Evolutionary conservation across 1,284 basidiomycete genomes (phyloP).

Genomic region (Tausonia pullulans): DNA sequence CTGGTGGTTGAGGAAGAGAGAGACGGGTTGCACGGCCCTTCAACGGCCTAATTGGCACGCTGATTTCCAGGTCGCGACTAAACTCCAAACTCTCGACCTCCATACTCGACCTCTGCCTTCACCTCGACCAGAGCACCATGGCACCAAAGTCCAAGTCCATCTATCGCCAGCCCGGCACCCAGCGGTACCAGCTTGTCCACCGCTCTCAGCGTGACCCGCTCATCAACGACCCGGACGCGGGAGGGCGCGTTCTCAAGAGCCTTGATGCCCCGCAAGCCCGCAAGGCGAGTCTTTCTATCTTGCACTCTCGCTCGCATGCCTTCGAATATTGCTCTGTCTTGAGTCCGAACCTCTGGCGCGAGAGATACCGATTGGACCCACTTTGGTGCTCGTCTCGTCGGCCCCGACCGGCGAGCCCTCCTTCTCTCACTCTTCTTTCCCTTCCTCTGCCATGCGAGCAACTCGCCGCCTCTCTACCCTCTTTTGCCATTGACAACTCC

Average conservation of each 20-base stretch:
- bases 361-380: too few species aligned
- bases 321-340: too few species aligned
- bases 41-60: too few species aligned
- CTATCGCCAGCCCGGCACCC: conserved; percentile 75
- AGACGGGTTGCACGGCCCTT: too few species aligned
- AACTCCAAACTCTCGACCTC: too few species aligned
- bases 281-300: conserved; percentile 41
- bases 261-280: conserved; percentile 43
- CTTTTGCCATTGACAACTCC: neutral
- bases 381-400: too few species aligned
- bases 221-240: conserved; percentile 84
- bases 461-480: conserved; percentile 2
- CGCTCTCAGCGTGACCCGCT: conserved; percentile 91
- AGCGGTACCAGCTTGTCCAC: conserved; percentile 95
- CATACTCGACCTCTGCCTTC: neutral
- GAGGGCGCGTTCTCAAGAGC: conserved; percentile 74
- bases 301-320: too few species aligned
- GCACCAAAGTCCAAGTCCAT: conserved; percentile 55
- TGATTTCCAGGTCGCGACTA: too few species aligned
- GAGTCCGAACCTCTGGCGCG: too few species aligned
- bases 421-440: conserved; percentile 11
- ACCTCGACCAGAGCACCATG: conserved; percentile 21
- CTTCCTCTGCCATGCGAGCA: neutral
- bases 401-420: too few species aligned
- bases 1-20: too few species aligned